A percentile compares a stretch with the other conserved stretches of the same genome.
Evolutionary conservation across 306 rosid species (phyloP).

Genomic region (Quercus engelmannii): DNA sequence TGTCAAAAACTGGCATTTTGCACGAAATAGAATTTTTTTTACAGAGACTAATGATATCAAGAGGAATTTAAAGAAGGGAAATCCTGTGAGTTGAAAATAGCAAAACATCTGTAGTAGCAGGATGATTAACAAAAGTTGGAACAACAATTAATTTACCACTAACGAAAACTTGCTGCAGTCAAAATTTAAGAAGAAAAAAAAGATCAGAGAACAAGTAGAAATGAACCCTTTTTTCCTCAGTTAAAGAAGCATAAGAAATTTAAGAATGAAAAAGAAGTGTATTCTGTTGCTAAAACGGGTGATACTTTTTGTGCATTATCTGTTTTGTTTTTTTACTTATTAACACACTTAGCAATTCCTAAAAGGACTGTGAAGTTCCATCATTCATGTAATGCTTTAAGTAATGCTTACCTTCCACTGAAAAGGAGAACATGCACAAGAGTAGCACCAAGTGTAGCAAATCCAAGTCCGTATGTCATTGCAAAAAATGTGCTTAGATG

Average conservation of each 20-base stretch:
- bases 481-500: constrained; percentile 81
- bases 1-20: neutral
- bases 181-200: too few relatives aligned
- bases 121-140: too few relatives aligned
- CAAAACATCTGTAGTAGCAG: too few relatives aligned
- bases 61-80: too few relatives aligned
- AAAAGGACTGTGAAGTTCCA: neutral
- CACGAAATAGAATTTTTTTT: neutral
- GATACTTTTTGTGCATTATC: neutral
- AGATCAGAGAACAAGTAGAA: too few relatives aligned
- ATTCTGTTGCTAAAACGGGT: neutral
- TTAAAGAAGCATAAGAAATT: neutral
- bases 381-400: neutral
- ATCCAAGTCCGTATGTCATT: constrained; percentile 73
- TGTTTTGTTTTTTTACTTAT: neutral
- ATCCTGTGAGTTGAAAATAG: too few relatives aligned
- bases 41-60: too few relatives aligned
- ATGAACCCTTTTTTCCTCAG: too few relatives aligned
- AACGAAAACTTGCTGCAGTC: too few relatives aligned
- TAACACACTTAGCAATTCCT: neutral
- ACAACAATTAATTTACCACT: too few relatives aligned
- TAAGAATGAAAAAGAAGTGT: neutral
- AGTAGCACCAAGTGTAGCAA: constrained; percentile 74
- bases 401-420: constrained; percentile 52
- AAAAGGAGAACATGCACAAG: constrained; percentile 70